phyloP scores from a whole-genome alignment of 2,329 filamentous ascomycete genomes.

The Colletotrichum aenigma region DNA sequence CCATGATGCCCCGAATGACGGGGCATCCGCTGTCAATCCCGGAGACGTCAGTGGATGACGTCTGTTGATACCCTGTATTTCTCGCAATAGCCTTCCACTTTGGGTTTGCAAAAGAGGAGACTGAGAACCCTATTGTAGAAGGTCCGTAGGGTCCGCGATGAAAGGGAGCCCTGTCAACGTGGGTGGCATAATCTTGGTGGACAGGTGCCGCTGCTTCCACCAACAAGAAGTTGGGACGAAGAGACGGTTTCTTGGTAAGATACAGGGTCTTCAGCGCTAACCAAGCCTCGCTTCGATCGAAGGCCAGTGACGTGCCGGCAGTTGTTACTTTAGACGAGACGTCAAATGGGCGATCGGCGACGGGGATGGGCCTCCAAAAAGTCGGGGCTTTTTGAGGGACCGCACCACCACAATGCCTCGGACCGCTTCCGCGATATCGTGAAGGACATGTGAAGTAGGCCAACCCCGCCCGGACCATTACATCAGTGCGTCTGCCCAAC shows the following conservation, averaged over 20 bases:
- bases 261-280: not conserved
- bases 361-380: not conserved
- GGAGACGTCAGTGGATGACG: not conserved
- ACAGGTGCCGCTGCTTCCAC: not conserved
- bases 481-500: not conserved
- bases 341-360: not conserved
- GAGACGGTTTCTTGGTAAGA: not conserved
- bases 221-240: not conserved
- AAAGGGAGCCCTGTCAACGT: not conserved
- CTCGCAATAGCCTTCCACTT: not conserved
- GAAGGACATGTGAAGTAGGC: not conserved
- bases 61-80: not conserved
- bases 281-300: not conserved
- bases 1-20: not conserved
- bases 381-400: not conserved
- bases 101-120: not conserved
- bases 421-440: not conserved
- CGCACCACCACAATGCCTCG: not conserved
- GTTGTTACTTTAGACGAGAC: conserved; percentile 1
- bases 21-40: not conserved
- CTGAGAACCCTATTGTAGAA: not conserved
- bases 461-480: not conserved
- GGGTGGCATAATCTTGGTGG: not conserved
- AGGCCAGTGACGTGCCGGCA: not conserved
- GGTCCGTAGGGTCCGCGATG: not conserved